phyloP scores from a whole-genome alignment of 176 grass and related monocot genomes.

The Urochloa ruziziensis region DNA sequence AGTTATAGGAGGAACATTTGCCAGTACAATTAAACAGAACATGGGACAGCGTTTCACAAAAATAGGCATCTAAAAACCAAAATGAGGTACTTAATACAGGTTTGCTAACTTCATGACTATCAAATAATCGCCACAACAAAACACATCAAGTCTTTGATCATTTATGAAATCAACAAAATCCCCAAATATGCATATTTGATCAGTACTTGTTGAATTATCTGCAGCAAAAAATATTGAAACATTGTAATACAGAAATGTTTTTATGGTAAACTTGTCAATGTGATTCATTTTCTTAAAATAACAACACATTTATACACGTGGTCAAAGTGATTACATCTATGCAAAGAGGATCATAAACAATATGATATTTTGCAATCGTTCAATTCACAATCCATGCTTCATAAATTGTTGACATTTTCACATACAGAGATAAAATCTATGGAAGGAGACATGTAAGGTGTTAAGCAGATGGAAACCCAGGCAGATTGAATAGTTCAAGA shows the following conservation, averaged over 20 bases:
- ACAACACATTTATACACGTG: background rate
- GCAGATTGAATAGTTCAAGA: constrained; percentile 42
- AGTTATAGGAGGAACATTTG: background rate
- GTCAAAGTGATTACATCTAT: background rate
- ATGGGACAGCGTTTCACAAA: background rate
- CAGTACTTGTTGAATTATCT: background rate
- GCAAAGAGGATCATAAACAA: constrained; percentile 1
- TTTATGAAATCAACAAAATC: background rate
- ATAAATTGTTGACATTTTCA: background rate
- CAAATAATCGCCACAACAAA: background rate
- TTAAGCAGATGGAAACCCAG: background rate
- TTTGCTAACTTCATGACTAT: background rate
- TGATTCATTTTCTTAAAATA: background rate
- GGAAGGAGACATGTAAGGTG: background rate
- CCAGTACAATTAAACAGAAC: background rate
- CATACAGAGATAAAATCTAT: background rate
- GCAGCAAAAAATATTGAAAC: background rate
- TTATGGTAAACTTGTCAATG: background rate
- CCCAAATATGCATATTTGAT: background rate
- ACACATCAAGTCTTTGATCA: background rate
- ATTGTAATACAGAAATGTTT: background rate
- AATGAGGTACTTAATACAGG: background rate
- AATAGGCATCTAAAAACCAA: background rate
- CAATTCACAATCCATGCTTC: background rate
- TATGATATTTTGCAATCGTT: background rate